Evolutionary conservation across 2,329 filamentous ascomycete species (phyloP), one percentile per base, ranked within the genome.

Genomic region (Ophiocordyceps camponoti-rufipedis): DNA sequence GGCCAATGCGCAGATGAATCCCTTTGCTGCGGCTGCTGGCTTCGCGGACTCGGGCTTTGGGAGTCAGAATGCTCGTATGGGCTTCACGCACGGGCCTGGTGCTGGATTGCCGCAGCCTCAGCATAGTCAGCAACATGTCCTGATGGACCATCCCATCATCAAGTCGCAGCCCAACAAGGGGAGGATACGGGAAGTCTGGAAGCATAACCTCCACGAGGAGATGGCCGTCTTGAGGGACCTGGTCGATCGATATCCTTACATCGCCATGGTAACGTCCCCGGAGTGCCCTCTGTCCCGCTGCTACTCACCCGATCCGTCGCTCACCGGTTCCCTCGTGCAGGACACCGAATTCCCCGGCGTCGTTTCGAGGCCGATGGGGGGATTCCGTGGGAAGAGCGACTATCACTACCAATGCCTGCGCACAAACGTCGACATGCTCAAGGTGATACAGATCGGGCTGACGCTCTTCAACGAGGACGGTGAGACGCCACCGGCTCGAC

Each of bases 291-390:
- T 23, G 23, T 23, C 23, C 23, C 23, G 23, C 32, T 14, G n/a
- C n/a, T 35, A 14, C 12, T 14, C 32, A 12, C 32, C 11, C 5
- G 32, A 2, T 28, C 23, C 18, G 42, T n/a, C 35, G 32, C 12
- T 23, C 8, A 18, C 23, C 23, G 23, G 18, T 13, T n/a, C 13
- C 10, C 18, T 28, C 8, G 48, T 41, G 44, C 58, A 94, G 88
- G 91, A 98, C 60, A 95, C 91, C 23, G 89, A 96, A 60, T 98
- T 98, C 55, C 91, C 91, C n/a, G 91, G 91, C 47, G 87, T 98
- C 45, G 89, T 98, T 45, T 86, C 89, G 28, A 78, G 91, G 53
- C 91, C 91, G 2, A 96, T 98, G 72, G 91, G 91, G 43, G 79
- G 82, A 46, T 98, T 98, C 62, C 78, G 83, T 48, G 91, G 85